A percentile compares a stretch with the other conserved stretches of the same genome.
Evolutionary conservation across 2,329 filamentous ascomycete genomes (phyloP).

Genomic region (Calycina herbarum): DNA sequence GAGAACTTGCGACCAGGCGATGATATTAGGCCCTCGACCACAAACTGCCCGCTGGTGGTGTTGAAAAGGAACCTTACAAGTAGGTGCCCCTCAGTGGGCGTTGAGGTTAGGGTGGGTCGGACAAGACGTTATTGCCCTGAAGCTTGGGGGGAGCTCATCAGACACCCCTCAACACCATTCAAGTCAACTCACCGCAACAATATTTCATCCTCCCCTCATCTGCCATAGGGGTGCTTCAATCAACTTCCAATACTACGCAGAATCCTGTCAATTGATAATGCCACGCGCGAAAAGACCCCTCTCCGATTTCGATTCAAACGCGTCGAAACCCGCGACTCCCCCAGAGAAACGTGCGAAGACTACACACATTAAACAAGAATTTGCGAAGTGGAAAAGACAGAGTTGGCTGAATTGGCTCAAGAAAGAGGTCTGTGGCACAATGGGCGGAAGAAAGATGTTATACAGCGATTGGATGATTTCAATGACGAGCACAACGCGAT

Average conservation of each 20-base stretch:
- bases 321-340: background rate
- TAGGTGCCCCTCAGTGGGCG: no score
- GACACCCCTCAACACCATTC: background rate
- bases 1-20: no score
- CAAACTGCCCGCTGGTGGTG: no score
- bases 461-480: background rate
- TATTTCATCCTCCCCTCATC: background rate
- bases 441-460: background rate
- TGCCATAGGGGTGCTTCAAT: background rate
- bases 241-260: background rate
- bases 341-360: slow-evolving; percentile 22
- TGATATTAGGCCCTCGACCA: no score
- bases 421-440: background rate
- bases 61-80: no score
- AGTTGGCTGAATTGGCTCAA: background rate
- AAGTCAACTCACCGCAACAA: slow-evolving; percentile 41
- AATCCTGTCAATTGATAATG: slow-evolving; percentile 10
- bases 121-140: background rate
- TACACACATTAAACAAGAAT: slow-evolving; percentile 20
- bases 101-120: no score
- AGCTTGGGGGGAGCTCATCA: background rate
- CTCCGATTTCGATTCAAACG: slow-evolving; percentile 20
- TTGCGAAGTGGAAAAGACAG: slow-evolving; percentile 5
- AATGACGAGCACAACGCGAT: background rate
- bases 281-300: slow-evolving; percentile 21